These are phyloP conservation scores for Ascoidea tarda DNA, from an alignment of 805 yeast genomes.

Conservation along the genomic window DNA sequence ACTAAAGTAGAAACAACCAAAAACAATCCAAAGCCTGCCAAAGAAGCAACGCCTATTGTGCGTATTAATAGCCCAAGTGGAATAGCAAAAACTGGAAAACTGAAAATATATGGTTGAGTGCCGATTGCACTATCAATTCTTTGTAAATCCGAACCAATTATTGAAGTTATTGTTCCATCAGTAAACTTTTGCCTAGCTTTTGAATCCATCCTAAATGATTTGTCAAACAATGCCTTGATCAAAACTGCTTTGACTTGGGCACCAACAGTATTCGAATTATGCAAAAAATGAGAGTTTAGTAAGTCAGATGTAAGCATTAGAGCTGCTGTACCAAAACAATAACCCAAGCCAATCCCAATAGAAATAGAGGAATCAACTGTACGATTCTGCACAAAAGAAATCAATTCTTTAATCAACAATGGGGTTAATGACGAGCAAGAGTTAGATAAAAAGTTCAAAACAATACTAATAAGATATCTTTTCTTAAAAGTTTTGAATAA, in stretches of 20 bases:
- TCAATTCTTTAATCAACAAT: slow-evolving; percentile 36
- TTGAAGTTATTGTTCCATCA: slow-evolving; percentile 49
- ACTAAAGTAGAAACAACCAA: slow-evolving; percentile 32
- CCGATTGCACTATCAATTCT: slow-evolving; percentile 58
- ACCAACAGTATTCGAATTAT: slow-evolving; percentile 41
- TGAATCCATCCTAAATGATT: slow-evolving; percentile 43
- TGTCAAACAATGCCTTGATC: slow-evolving; percentile 50
- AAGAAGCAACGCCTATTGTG: slow-evolving; percentile 56
- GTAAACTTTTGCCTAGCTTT: slow-evolving; percentile 31
- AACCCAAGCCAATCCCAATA: slow-evolving; percentile 36
- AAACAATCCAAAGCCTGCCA: slow-evolving; percentile 43
- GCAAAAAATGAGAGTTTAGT: slow-evolving; percentile 35
- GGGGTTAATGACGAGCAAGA: slow-evolving; percentile 38
- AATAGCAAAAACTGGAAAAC: slow-evolving; percentile 46
- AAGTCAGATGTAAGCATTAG: slow-evolving; percentile 27
- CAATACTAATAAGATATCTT: slow-evolving; percentile 26
- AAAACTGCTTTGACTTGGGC: slow-evolving; percentile 52
- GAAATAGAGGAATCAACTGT: slow-evolving; percentile 23
- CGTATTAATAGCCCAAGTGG: slow-evolving; percentile 46
- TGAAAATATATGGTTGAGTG: slow-evolving; percentile 40
- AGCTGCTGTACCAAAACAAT: slow-evolving; percentile 36
- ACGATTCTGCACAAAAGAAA: slow-evolving; percentile 35
- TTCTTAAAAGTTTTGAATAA: slow-evolving; percentile 34
- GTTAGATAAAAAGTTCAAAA: slow-evolving; percentile 32
- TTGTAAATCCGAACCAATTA: slow-evolving; percentile 66